These are phyloP conservation scores for Eutrema yunnanense DNA, from an alignment of 345 rosid genomes.

Conservation along the genomic window DNA sequence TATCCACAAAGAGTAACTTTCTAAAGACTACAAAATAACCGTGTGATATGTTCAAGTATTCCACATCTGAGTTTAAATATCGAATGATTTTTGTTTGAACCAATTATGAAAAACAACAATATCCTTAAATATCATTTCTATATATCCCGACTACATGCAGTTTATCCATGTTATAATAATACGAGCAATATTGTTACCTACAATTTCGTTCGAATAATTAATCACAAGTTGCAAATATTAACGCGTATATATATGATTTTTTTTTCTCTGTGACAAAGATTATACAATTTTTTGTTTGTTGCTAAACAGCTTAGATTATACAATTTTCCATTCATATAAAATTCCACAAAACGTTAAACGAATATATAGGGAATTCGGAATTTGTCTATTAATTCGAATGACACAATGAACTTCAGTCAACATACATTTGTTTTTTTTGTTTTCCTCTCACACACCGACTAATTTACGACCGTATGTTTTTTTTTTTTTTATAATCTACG, in stretches of 20 bases:
- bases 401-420: conserved; percentile 6
- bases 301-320: too few species aligned
- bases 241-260: background rate
- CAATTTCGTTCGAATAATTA: background rate
- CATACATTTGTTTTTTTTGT: background rate
- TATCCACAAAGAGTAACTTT: too few species aligned
- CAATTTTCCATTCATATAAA: background rate
- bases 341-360: background rate
- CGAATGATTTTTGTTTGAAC: too few species aligned
- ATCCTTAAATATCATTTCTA: too few species aligned
- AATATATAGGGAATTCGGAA: background rate
- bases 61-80: too few species aligned
- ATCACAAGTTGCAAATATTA: background rate
- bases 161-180: background rate
- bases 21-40: too few species aligned
- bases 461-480: background rate
- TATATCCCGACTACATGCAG: background rate
- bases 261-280: background rate
- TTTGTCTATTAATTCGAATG: background rate
- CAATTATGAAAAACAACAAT: too few species aligned
- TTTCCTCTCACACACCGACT: conserved; percentile 14
- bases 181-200: background rate
- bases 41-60: too few species aligned
- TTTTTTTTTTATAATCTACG: too few species aligned
- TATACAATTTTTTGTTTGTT: background rate